Base-by-base conservation (phyloP, 306 rosid species). In the Cucumis melo region DNA sequence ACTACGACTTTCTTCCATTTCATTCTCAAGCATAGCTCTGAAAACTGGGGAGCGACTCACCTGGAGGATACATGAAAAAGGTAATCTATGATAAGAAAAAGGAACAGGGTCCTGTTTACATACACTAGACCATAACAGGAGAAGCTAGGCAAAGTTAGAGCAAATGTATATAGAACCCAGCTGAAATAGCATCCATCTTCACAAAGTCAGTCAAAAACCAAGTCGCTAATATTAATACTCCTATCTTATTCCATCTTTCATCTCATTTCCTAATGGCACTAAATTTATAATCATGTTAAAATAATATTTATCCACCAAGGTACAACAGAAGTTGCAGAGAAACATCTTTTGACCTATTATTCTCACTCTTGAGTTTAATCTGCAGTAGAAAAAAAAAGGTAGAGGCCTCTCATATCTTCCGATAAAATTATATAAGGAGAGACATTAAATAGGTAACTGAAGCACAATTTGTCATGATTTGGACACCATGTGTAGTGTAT, bases 1-100 rank as follows among this genome's bases (percentile, higher is more conserved):
- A 12, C 93, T 93, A 74, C 85, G 89, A 72, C 91, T 89, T 85
- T 93, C 94, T 63, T 85, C 85, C 98, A 91, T 93, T 60, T 93
- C 91, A 66, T 85, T 91, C 80, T 91, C 96, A 0, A 93, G 90
- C 94, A 93, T 91, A 54, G 94, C 96, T 85, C 77, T 84, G 81
- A 93, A 91, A 50, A 93, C 97, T 5, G 88, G 96, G 44, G 98
- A 93, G 67, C 96, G 94, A 60, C 86, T 90, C 56, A 61, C 85
- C 97, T 91, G 86, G 71, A 73, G 38, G 3, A 63, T 50, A 5
- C 19, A 14, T 5, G 56, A 39, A 58, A 24, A 50, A 12, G 46
- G 17, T 74, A 10, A 41, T 19, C 39, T 14, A n/a, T n/a, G 66
- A 66, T 66, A n/a, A 41, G 73, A 39, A 39, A 64, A 64, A 4